Conservation (phyloP, 1,284 basidiomycete genomes). For the Rhodotorula sp. region DNA sequence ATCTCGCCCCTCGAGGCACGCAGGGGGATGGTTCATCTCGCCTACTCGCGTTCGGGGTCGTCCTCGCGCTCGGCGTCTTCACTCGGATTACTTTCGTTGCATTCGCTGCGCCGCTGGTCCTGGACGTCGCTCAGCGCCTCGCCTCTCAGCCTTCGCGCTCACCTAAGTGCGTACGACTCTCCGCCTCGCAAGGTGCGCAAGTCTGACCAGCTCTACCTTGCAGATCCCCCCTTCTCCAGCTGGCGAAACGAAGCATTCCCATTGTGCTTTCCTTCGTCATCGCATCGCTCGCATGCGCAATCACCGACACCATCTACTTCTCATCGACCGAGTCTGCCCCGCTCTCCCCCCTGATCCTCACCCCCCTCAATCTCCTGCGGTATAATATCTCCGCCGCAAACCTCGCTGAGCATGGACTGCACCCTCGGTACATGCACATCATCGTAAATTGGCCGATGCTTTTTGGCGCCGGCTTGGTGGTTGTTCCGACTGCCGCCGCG, state of each 20-base stretch:
- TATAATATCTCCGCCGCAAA: conserved; percentile 47
- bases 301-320: conserved; percentile 34
- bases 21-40: accelerated
- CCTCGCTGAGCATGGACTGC: conserved; percentile 47
- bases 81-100: conserved; percentile 46
- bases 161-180: no score
- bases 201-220: neutral
- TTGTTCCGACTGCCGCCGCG: neutral
- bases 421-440: conserved; percentile 47
- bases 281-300: conserved; percentile 4
- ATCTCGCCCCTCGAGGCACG: neutral
- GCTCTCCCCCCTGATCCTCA: conserved; percentile 13
- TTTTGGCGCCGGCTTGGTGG: conserved; percentile 37
- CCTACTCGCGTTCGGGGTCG: conserved; percentile 11
- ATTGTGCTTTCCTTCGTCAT: conserved; percentile 4
- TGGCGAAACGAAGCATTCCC: neutral
- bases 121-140: neutral
- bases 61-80: conserved; percentile 42
- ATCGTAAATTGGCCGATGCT: conserved; percentile 48
- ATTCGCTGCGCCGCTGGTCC: conserved; percentile 40
- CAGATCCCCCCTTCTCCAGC: neutral
- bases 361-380: conserved; percentile 46
- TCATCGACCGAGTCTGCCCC: neutral
- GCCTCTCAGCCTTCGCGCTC: neutral
- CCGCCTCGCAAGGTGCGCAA: no score